Conservation (phyloP, 2,329 filamentous ascomycete genomes). For the Aureobasidium pullulans region DNA sequence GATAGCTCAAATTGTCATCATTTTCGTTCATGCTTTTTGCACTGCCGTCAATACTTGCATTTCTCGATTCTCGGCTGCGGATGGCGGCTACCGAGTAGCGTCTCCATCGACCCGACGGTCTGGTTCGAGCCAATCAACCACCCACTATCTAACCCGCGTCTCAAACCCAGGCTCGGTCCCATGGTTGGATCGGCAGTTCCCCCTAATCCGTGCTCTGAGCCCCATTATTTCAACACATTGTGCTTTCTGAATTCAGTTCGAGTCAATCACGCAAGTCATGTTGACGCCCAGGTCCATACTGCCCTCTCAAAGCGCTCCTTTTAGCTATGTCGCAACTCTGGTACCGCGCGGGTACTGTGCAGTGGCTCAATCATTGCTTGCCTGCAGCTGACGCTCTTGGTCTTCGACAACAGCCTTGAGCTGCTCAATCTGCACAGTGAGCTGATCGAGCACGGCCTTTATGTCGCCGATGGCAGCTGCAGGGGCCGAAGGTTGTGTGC, state of each 20-base stretch:
- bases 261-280: neutral
- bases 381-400: constrained; percentile 20
- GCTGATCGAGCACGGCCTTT: constrained; percentile 16
- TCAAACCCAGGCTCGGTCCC: neutral
- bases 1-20: neutral
- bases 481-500: neutral
- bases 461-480: constrained; percentile 3
- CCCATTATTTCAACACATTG: neutral
- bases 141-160: neutral
- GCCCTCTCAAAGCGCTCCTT: neutral
- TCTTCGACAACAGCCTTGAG: constrained; percentile 34
- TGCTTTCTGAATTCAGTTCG: neutral
- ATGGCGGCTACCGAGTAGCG: constrained; percentile 9
- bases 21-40: constrained; percentile 1
- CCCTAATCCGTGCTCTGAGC: neutral
- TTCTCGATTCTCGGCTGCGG: constrained; percentile 12
- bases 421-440: constrained; percentile 32
- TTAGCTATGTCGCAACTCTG: neutral
- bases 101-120: neutral
- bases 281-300: neutral
- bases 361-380: neutral
- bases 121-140: constrained; percentile 2
- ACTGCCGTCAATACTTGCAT: neutral
- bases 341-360: neutral
- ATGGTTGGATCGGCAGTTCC: neutral